Evolutionary conservation across 2,329 filamentous ascomycete species (phyloP), one percentile per base, ranked within the genome.

Genomic region (Epichloe hybrida): DNA sequence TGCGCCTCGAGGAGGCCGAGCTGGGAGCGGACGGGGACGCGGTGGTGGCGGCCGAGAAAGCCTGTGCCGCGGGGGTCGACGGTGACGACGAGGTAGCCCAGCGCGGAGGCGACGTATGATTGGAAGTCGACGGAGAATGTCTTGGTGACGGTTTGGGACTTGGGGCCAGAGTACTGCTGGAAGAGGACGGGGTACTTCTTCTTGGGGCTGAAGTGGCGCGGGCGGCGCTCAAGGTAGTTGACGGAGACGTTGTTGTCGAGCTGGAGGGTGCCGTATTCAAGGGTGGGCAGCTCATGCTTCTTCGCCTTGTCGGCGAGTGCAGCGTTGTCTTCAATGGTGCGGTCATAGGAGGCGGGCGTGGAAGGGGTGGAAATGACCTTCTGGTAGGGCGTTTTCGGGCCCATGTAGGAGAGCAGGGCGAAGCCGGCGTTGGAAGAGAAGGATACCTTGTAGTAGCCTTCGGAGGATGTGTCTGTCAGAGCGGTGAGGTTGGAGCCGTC

Each of bases 101-200:
- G 76, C 20, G 73, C 81, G 0, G 88, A 84, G 35, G 93, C 89
- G 41, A 96, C 73, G 63, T 93, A 97, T 6, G 88, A 79, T 63
- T 97, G 88, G 64, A 95, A 98, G 64, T 96, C 86, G 53, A 98
- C 81, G 9, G 66, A 68, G 69, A 96, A 98, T 51, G 69, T 77
- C 64, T 91, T 90, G 59, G 79, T 75, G 2, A 98, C 93, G 7
- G 79, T 79, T 64, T 98, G 94, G 17, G 89, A 96, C n/a, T 86
- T 88, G 0, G 93, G 93, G 0, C 93, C 93, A 23, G 88, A 91
- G 71, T 98, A 98, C 53, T 96, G 83, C 61, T 87, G 84, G 74
- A 98, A 98, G 4, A 98, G 77, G 1, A 98, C 89, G 0, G 93
- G 93, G 59, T 98, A 97, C 62, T 86, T 82, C 68, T 86, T 90